Conservation (phyloP, 495 filamentous ascomycete genomes). For the Xylaria castorea region DNA sequence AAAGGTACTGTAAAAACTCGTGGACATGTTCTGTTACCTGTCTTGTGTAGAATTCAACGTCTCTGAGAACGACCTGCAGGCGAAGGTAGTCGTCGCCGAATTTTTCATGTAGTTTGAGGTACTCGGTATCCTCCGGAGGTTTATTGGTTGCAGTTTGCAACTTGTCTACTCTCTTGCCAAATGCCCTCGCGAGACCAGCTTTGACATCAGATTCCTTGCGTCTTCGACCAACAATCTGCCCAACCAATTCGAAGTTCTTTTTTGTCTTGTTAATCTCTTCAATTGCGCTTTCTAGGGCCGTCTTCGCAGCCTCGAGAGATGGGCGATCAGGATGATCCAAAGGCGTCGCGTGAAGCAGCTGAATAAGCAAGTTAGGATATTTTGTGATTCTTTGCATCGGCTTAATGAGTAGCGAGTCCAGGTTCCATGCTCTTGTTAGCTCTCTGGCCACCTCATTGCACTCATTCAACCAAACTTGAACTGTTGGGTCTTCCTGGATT, state of each 20-base stretch:
- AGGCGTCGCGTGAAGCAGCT: conserved; percentile 80
- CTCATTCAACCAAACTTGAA: conserved; percentile 89
- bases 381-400: conserved; percentile 91
- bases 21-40: conserved; percentile 73
- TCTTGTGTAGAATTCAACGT: conserved; percentile 85
- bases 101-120: conserved; percentile 74
- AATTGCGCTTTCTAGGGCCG: conserved; percentile 71
- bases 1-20: conserved; percentile 72
- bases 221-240: conserved; percentile 83
- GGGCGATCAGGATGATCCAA: conserved; percentile 80
- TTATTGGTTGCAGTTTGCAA: conserved; percentile 64
- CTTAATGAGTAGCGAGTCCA: conserved; percentile 94
- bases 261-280: conserved; percentile 91
- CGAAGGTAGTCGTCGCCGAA: conserved; percentile 89
- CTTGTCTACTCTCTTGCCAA: conserved; percentile 85
- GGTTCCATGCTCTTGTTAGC: conserved; percentile 88
- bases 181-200: conserved; percentile 80
- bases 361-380: conserved; percentile 82
- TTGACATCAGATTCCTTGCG: conserved; percentile 90
- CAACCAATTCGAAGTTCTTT: conserved; percentile 86
- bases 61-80: conserved; percentile 86
- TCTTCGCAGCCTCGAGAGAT: conserved; percentile 66
- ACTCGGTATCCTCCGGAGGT: conserved; percentile 79
- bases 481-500: conserved; percentile 74
- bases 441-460: conserved; percentile 88